These are phyloP conservation scores for Paramecium pentaurelia DNA, from an alignment of 73 alveolate genomes.

Conservation along the genomic window DNA sequence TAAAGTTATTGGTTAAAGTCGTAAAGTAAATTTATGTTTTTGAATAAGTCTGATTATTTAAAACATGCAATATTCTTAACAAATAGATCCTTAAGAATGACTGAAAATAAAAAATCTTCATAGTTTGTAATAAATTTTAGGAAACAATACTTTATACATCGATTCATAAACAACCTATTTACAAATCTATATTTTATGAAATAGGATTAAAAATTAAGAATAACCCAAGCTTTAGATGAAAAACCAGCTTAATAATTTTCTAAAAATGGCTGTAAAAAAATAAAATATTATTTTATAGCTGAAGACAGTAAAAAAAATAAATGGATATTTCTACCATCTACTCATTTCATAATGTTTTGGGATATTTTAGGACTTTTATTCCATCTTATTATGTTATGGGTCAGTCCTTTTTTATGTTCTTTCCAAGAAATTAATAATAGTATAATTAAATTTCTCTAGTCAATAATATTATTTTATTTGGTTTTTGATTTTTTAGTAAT, in stretches of 20 bases:
- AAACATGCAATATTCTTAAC: background rate
- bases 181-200: background rate
- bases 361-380: background rate
- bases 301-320: background rate
- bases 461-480: background rate
- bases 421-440: background rate
- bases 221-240: background rate
- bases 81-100: background rate
- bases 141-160: background rate
- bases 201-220: background rate
- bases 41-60: background rate
- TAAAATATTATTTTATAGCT: background rate
- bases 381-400: background rate
- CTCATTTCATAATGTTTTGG: background rate
- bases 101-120: background rate
- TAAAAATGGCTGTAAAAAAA: background rate
- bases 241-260: background rate
- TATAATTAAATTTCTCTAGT: background rate
- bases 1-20: background rate
- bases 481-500: background rate
- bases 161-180: background rate
- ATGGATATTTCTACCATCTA: background rate
- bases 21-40: background rate
- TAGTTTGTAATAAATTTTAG: background rate
- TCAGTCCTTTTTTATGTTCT: background rate